Conservation (phyloP, 2,329 filamentous ascomycete species). For the Calonectria henricotiae region DNA sequence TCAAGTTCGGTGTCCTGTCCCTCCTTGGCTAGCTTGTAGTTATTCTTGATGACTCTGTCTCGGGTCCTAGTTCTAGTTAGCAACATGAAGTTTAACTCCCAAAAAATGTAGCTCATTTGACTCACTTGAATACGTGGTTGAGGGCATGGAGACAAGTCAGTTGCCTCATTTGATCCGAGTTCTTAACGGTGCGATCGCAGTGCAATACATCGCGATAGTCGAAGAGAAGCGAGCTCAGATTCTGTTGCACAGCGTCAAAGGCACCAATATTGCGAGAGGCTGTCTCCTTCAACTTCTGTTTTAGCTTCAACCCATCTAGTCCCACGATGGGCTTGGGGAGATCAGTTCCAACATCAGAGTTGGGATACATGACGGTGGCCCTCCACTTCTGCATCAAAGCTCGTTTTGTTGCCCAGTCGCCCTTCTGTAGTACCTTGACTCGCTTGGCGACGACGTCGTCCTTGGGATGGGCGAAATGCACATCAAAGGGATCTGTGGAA, state of each 20-base stretch:
- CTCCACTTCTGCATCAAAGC: conserved; percentile 65
- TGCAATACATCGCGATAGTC: conserved; percentile 87
- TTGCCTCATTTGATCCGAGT: conserved; percentile 79
- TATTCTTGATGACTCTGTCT: conserved; percentile 94
- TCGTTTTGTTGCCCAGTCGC: conserved; percentile 69
- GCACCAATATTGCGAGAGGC: conserved; percentile 69
- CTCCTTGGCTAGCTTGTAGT: conserved; percentile 81
- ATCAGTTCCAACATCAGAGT: conserved; percentile 57
- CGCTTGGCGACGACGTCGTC: conserved; percentile 72
- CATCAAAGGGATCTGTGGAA: conserved; percentile 81
- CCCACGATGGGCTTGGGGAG: conserved; percentile 57
- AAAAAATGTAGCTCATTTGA: not conserved
- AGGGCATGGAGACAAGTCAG: conserved; percentile 87
- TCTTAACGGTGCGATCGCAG: conserved; percentile 79
- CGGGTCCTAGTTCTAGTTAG: conserved; percentile 74
- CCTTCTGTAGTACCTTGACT: conserved; percentile 67
- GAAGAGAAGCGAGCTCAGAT: conserved; percentile 82
- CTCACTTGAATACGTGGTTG: conserved; percentile 91
- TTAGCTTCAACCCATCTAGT: conserved; percentile 73
- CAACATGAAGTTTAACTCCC: not conserved
- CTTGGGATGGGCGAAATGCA: conserved; percentile 82
- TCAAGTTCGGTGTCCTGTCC: conserved; percentile 78
- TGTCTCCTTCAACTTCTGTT: conserved; percentile 76
- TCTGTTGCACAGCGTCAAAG: conserved; percentile 76
- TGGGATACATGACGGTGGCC: conserved; percentile 65